A percentile compares a stretch with the other conserved stretches of the same genome.
These are phyloP conservation scores for Kodamaea lidongshanica DNA, from an alignment of 805 yeast species.

Conservation along the genomic window DNA sequence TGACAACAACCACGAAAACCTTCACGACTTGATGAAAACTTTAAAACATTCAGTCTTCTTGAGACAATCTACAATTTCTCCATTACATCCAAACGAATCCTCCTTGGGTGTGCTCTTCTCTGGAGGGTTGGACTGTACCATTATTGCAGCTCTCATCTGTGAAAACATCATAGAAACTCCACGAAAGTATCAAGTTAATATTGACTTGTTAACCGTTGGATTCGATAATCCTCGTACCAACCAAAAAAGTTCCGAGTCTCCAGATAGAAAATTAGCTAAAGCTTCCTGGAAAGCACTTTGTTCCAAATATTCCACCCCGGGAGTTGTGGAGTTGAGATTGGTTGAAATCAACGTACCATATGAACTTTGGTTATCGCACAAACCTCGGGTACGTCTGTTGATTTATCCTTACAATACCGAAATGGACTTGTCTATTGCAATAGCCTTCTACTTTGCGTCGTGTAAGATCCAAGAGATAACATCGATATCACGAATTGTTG, in stretches of 20 bases:
- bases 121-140: constrained; percentile 93
- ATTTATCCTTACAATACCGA: constrained; percentile 85
- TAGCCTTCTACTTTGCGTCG: constrained; percentile 86
- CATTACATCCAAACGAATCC: constrained; percentile 36
- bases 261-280: constrained; percentile 76
- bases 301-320: constrained; percentile 30
- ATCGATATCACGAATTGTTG: not conserved
- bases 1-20: not conserved
- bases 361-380: constrained; percentile 50
- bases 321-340: constrained; percentile 38
- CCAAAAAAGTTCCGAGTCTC: constrained; percentile 56
- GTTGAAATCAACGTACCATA: constrained; percentile 72
- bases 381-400: constrained; percentile 48
- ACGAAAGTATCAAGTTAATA: constrained; percentile 13
- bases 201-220: constrained; percentile 88
- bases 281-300: constrained; percentile 51
- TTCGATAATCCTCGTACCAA: constrained; percentile 84
- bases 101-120: constrained; percentile 67
- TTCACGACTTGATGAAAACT: constrained; percentile 32
- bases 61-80: constrained; percentile 60
- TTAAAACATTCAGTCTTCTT: too few species aligned
- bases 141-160: constrained; percentile 53
- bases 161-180: constrained; percentile 15
- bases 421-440: constrained; percentile 93
- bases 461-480: constrained; percentile 5